Base-by-base conservation (phyloP, 2,329 filamentous ascomycete genomes). In the Aspergillus costaricaensis region DNA sequence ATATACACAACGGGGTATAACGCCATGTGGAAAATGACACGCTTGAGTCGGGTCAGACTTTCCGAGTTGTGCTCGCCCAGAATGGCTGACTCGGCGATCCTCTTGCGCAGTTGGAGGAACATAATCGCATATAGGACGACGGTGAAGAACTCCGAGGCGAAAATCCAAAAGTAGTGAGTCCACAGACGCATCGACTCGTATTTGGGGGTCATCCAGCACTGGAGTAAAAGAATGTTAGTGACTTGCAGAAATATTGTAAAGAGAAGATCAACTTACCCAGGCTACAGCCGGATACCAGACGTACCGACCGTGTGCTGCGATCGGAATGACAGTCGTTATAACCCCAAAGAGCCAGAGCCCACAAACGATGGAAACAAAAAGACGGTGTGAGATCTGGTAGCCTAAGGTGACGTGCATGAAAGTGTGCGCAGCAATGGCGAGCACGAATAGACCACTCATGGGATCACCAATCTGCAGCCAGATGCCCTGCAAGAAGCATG, bases 151-250 rank as follows among this genome's bases (percentile, higher is more conserved):
- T 55, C 53, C n/a, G 53, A 55, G 41, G 53, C 53, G 12, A 55
- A 55, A 9, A 55, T 55, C 53, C 53, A 55, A 17, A 55, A 43
- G 15, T 55, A 55, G 41, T 55, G 53, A 17, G 53, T 55, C 53
- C 53, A 55, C 25, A 55, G 19, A 21, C 53, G 53, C 53, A 55
- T 55, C n/a, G 19, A 44, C n/a, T 55, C 53, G 17, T 55, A 55
- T 14, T 55, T 44, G 19, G 53, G 53, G 21, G 53, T 55, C 53
- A 55, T 55, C 53, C 53, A 55, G 53, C 53, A 55, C 53, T 55
- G 5, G 30, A 0, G 27, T 5, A 43, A 15, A 4, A 1, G 1
- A 17, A 14, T 2, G n/a, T 55, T 36, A 55, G 53, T n/a, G 9
- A 14, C 12, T 14, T 6, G 1, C 4, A 0, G 1, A 3, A 5